Base-by-base conservation (phyloP, 495 filamentous ascomycete genomes). In the Hyaloscypha bicolor region DNA sequence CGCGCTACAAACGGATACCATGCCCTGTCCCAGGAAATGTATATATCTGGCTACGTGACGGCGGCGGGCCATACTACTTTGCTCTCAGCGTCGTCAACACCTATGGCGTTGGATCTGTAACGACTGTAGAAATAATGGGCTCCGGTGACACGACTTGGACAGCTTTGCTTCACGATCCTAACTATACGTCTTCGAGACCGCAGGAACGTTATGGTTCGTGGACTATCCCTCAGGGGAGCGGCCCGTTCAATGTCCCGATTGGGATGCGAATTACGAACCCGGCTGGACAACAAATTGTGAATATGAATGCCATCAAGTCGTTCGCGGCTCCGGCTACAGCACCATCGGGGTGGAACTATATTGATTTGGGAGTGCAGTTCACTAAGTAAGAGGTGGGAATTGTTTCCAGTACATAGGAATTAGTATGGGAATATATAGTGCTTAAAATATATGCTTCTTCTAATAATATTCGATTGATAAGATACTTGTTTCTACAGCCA, bases 291-390 rank as follows among this genome's bases (percentile, higher is more conserved):
- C 60, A 64, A 31, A 19, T 68, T 32, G 66, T 64, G 31, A 58
- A 57, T 22, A 63, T 63, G 60, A 11, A 63, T 11, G 66, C 51
- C 3, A 68, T 68, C 30, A 63, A 25, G 11, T 48, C 11, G 8
- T 68, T 68, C 45, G 64, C 66, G 6, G 52, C 66, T 16, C 66
- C 66, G 32, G 53, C 51, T 4, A 64, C 31, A 31, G 61, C 66
- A 4, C 66, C 66, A 16, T 12, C 21, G 12, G 52, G 60, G 1
- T 63, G 25, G 16, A 48, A 64, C 51, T 68, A 68, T 60, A 64
- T 68, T 30, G 66, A 68, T 55, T 42, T 68, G n/a, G 66, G 66
- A 22, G 55, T 68, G 61, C 66, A 68, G 31, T 68, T 68, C 25
- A 58, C 66, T 19, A 6, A 62, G 31, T 58, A 39, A 25, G 25